A percentile compares a stretch with the other conserved stretches of the same genome.
These are phyloP conservation scores for Chernovozyma sophiae-reginae DNA, from an alignment of 1,139 yeast genomes.

Conservation along the genomic window DNA sequence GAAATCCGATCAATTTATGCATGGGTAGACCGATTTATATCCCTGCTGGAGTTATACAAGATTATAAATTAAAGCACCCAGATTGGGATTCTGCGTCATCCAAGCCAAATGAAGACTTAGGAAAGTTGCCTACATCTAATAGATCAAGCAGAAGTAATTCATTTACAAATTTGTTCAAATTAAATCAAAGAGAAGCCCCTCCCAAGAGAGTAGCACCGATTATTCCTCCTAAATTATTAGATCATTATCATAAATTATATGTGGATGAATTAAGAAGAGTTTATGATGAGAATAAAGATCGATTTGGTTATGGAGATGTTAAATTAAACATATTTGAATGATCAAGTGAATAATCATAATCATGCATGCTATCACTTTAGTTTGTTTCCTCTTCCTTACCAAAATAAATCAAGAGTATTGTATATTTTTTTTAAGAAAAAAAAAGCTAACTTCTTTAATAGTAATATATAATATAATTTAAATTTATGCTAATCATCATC, in stretches of 20 bases:
- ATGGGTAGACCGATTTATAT: conserved; percentile 79
- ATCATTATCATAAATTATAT: conserved; percentile 70
- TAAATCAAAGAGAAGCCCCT: conserved; percentile 13
- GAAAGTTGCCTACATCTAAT: not conserved
- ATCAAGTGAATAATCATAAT: not conserved
- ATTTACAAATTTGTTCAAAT: conserved; percentile 22
- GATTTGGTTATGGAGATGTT: conserved; percentile 50
- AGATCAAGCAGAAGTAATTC: conserved; percentile 13
- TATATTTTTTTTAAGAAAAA: not conserved
- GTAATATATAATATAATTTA: conserved; percentile 2
- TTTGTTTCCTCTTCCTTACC: no score
- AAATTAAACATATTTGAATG: conserved; percentile 47
- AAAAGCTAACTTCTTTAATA: no score
- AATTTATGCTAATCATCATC: conserved; percentile 4
- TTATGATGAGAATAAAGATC: conserved; percentile 65
- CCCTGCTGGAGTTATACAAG: conserved; percentile 41
- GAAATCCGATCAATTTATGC: conserved; percentile 75
- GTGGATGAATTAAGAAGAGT: conserved; percentile 62
- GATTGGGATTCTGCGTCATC: conserved; percentile 13
- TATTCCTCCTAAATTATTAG: conserved; percentile 46
- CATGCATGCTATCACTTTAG: conserved; percentile 4
- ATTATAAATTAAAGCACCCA: conserved; percentile 28
- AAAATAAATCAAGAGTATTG: no score
- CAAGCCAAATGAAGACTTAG: not conserved
- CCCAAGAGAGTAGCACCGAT: conserved; percentile 16